Conservation (phyloP, 305 asterid genomes). For the Solanum aculeatissimum region DNA sequence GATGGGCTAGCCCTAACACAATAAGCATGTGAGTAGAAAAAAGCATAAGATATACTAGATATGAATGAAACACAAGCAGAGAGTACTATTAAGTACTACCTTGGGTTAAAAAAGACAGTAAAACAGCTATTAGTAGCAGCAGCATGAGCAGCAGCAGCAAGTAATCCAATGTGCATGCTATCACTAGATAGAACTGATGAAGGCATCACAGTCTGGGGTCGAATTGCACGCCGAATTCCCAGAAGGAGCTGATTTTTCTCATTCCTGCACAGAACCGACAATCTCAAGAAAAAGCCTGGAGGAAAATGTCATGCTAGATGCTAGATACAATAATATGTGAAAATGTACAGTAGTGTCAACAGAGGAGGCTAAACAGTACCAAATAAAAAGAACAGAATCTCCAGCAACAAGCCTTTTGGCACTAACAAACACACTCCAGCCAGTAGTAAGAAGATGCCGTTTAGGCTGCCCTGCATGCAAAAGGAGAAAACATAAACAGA, state of each 20-base stretch:
- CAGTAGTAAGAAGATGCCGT: constrained; percentile 93
- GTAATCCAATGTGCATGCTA: constrained; percentile 97
- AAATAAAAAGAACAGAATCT: constrained; percentile 87
- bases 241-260: constrained; percentile 89
- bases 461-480: constrained; percentile 84
- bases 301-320: not conserved
- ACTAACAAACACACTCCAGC: constrained; percentile 98
- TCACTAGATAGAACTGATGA: constrained; percentile 94
- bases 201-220: constrained; percentile 96
- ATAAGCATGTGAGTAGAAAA: constrained; percentile 10
- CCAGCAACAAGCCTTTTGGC: constrained; percentile 96
- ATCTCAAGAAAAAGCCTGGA: not conserved
- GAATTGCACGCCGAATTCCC: constrained; percentile 84
- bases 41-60: not conserved
- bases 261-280: constrained; percentile 42
- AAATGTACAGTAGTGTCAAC: not conserved
- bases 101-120: constrained; percentile 85
- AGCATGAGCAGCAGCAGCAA: constrained; percentile 99
- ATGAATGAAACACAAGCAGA: not conserved
- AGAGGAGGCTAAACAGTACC: constrained; percentile 30
- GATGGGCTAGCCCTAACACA: constrained; percentile 87
- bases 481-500: not conserved
- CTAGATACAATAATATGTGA: not conserved
- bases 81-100: constrained; percentile 25
- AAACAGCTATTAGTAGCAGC: constrained; percentile 96